phyloP scores from a whole-genome alignment of 352 stramenopile genomes.

The Lagenidium sp. region DNA sequence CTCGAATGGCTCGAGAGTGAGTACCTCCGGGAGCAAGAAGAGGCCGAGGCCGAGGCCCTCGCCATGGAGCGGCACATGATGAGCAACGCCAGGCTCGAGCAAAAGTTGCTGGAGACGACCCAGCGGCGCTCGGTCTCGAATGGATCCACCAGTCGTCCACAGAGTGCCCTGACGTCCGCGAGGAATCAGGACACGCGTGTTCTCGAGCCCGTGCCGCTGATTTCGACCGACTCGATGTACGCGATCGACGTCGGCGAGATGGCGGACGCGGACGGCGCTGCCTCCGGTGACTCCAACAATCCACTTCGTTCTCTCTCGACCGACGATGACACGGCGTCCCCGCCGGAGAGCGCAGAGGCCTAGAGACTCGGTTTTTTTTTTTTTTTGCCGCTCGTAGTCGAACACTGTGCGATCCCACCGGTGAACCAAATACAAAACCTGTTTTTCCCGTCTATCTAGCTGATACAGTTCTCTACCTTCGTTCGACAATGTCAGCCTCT shows the following conservation, averaged over 20 bases:
- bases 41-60: constrained; percentile 15
- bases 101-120: constrained; percentile 19
- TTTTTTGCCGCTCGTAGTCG: no score
- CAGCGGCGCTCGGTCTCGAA: neutral
- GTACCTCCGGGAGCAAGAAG: constrained; percentile 20
- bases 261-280: no score
- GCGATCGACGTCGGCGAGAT: constrained; percentile 33
- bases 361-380: no score
- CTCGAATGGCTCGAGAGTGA: constrained; percentile 30
- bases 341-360: no score
- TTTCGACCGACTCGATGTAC: constrained; percentile 45
- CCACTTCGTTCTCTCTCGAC: no score
- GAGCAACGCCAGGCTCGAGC: constrained; percentile 16
- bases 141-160: no score
- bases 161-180: no score
- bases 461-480: constrained; percentile 14
- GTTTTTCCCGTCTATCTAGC: no score
- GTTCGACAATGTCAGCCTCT: constrained; percentile 25
- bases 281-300: no score
- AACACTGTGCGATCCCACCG: no score
- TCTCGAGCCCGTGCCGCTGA: constrained; percentile 13
- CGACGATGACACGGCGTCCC: no score
- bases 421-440: no score
- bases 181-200: neutral
- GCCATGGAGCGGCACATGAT: constrained; percentile 8